Evolutionary conservation across 768 basidiomycete genomes (phyloP), one percentile per base, ranked within the genome.

Genomic region (Nidularia sp.): DNA sequence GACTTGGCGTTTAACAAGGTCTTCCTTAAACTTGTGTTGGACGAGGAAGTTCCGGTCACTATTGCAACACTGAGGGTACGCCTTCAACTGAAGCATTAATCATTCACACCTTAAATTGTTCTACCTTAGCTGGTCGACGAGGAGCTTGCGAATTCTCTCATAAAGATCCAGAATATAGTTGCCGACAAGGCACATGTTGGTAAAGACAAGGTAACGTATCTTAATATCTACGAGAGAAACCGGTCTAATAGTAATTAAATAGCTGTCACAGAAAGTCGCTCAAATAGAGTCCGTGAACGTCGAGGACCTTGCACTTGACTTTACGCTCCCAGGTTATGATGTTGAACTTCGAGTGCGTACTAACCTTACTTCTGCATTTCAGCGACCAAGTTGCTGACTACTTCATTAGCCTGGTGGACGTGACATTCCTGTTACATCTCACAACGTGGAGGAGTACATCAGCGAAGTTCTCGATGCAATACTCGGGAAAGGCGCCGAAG

Each of bases 241-340:
- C 18, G 18, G 22, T 52, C 53, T 46, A 47, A 48, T 53, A 39
- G 18, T 18, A 18, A 35, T 50, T 56, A 7, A 45, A 2, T 51
- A 85, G 78, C 68, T 84, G 29, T 71, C 76, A 45, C 76, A 78
- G 54, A 85, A 86, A 60, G 70, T 83, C 46, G 75, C 78, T 44
- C 62, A 77, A 56, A 74, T 83, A 65, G 81, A 86, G 64, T 69
- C 83, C 53, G 74, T 88, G 35, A 83, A 77, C 18, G 74, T 98
- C 13, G 88, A 91, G 56, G 95, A 98, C 62, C 81, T 99, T 34
- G 84, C 89, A 0, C 80, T 99, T 15, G 97, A 99, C 70, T 99
- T 98, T 68, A 98, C 96, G 6, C 77, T 98, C 13, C 97, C 97
- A 6, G 97, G 97, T 10, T 94, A 96, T 63, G 86, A 94, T 62